Base-by-base conservation (phyloP, 1,284 basidiomycete species). In the Boletellus sp. region DNA sequence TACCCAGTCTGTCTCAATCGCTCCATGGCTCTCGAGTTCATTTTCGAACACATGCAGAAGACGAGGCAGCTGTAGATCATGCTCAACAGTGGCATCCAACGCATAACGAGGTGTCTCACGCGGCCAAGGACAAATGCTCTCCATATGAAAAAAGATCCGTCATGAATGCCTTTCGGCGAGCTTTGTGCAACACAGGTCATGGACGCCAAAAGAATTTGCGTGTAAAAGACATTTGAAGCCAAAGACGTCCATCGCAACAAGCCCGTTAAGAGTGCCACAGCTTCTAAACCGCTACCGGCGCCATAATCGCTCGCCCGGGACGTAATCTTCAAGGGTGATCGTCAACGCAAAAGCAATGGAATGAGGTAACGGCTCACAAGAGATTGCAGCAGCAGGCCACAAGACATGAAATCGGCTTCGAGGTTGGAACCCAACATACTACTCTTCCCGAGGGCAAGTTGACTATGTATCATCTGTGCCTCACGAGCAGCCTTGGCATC, bases 71-170 rank as follows among this genome's bases (percentile, higher is more conserved):
- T 90, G 55, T 38, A 48, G 41, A 46, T 26, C 11, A 37, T 28
- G 26, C 40, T 58, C 22, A 57, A 45, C 45, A 47, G 8, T 38
- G 4, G 15, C 2, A 4, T 39, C 39, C 40, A 53, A n/a, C 8
- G 18, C 16, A 41, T 28, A 36, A 43, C 16, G 50, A 52, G 57
- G 44, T 39, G 40, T 47, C 77, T 61, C 68, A 90, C 88, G 49
- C 88, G 75, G 37, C 86, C 83, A 45, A 86, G 68, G n/a, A 87
- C 74, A 60, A 90, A 89, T 8, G 81, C 76, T 58, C 78, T 80
- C 87, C 86, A 91, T 24, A 88, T 60, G 22, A 71, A 67, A 21
- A 74, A 68, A 2, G 72, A 67, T 19, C 60, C 63, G 7, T 67
- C 65, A 13, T 66, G 61, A 15, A 68, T 65, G 4, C 62, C 61